Percentiles rank a stretch among this genome's conserved stretches.
Conservation (phyloP, 257 asterid genomes). For the Gynochthodes officinalis region DNA sequence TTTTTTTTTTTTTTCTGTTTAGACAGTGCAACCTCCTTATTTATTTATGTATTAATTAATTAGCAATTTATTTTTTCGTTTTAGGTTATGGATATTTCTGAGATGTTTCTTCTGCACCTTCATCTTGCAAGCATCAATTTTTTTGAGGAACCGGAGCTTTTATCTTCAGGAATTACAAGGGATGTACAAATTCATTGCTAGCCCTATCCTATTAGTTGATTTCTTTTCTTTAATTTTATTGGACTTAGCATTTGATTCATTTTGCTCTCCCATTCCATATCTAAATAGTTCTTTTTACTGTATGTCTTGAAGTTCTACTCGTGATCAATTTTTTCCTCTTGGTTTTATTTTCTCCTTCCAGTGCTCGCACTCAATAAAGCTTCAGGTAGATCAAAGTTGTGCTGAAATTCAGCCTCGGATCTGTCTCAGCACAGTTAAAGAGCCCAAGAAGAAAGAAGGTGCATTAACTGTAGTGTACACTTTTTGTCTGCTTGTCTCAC, state of each 20-base stretch:
- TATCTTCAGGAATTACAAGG: conserved; percentile 32
- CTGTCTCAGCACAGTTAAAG: conserved; percentile 20
- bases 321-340: conserved; percentile 19
- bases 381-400: conserved; percentile 30
- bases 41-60: too few relatives aligned
- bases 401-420: conserved; percentile 26
- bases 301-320: background rate
- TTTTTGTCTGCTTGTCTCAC: conserved; percentile 16
- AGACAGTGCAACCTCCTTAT: background rate
- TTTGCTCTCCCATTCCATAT: too few relatives aligned
- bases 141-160: conserved; percentile 44
- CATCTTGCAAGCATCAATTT: conserved; percentile 45
- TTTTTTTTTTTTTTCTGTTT: conserved; percentile 8
- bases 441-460: conserved; percentile 38
- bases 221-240: background rate
- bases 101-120: conserved; percentile 43
- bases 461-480: conserved; percentile 38
- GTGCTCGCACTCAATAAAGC: conserved; percentile 31
- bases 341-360: conserved; percentile 31
- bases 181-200: conserved; percentile 42
- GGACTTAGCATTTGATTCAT: background rate
- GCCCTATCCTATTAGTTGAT: background rate
- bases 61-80: too few relatives aligned
- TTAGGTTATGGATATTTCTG: conserved; percentile 75
- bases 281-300: background rate